These are phyloP conservation scores for Roridomyces roridus DNA, from an alignment of 768 basidiomycete genomes.

Conservation along the genomic window DNA sequence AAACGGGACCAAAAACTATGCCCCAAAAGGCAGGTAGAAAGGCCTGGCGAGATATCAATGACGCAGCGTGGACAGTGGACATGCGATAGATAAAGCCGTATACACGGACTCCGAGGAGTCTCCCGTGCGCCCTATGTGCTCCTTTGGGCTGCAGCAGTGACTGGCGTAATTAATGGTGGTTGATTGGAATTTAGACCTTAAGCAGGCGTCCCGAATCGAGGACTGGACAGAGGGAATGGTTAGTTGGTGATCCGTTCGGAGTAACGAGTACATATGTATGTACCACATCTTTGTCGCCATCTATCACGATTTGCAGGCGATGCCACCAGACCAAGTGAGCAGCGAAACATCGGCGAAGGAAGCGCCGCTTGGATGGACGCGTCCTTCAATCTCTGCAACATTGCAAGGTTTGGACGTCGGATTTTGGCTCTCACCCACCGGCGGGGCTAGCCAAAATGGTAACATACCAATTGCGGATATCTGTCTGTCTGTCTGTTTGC, in stretches of 20 bases:
- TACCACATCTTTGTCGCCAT: constrained; percentile 35
- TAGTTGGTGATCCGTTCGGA: constrained; percentile 14
- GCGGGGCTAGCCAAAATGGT: too few species aligned
- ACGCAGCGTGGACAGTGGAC: too few species aligned
- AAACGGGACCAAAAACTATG: too few species aligned
- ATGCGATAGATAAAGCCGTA: constrained; percentile 11
- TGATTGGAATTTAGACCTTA: not conserved
- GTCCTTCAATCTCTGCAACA: constrained; percentile 41
- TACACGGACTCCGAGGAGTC: constrained; percentile 52
- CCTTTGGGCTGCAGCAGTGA: constrained; percentile 44
- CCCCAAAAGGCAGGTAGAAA: too few species aligned
- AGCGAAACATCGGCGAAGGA: too few species aligned
- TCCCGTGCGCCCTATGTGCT: constrained; percentile 55
- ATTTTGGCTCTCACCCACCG: not conserved
- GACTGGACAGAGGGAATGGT: constrained; percentile 33
- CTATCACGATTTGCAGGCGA: constrained; percentile 38
- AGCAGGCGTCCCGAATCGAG: constrained; percentile 49
- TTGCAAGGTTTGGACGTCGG: not conserved
- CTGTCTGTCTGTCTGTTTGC: too few species aligned
- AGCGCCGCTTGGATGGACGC: constrained; percentile 47
- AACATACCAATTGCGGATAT: constrained; percentile 16
- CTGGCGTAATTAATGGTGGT: not conserved
- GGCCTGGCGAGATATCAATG: too few species aligned
- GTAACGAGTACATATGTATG: too few species aligned
- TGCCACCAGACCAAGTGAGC: too few species aligned